Percentiles rank a stretch among this genome's conserved stretches.
phyloP scores from a whole-genome alignment of 106 monocot genomes.

The Allium cepa region DNA sequence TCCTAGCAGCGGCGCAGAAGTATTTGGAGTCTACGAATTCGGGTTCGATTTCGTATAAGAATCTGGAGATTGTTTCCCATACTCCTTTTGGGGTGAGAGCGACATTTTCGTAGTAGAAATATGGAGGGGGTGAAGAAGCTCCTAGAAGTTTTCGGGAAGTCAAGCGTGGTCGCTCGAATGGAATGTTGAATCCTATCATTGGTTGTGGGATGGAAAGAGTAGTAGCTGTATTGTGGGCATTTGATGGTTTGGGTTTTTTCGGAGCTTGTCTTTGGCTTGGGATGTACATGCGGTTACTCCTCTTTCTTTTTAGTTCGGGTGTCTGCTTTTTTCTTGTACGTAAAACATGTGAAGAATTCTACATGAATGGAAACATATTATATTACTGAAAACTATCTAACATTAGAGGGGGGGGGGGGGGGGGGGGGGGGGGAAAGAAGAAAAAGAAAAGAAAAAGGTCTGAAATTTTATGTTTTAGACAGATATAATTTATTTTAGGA shows the following conservation, averaged over 20 bases:
- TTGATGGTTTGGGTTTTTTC: neutral
- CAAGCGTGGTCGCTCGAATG: conserved; percentile 17
- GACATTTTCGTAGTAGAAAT: conserved; percentile 91
- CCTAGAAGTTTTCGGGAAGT: conserved; percentile 40
- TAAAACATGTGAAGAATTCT: neutral
- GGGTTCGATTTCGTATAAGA: conserved; percentile 50
- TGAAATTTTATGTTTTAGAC: too few relatives aligned
- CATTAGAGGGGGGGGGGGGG: too few relatives aligned
- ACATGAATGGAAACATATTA: neutral
- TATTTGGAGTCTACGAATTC: conserved; percentile 66
- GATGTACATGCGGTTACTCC: neutral
- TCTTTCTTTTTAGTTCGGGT: neutral
- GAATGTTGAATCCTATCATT: conserved; percentile 78
- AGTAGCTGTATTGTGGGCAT: conserved; percentile 1
- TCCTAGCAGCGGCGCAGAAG: conserved; percentile 59
- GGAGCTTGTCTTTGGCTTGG: neutral
- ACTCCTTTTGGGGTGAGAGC: conserved; percentile 77
- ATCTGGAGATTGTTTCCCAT: conserved; percentile 66
- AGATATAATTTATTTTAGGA: too few relatives aligned
- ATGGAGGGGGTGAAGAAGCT: conserved; percentile 67
- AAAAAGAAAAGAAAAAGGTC: too few relatives aligned
- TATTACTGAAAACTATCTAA: neutral
- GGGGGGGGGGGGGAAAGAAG: too few relatives aligned
- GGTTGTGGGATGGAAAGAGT: conserved; percentile 37
- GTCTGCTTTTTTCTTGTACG: neutral